These are phyloP conservation scores for Metschnikowia lachancei DNA, from an alignment of 805 yeast species.

Conservation along the genomic window DNA sequence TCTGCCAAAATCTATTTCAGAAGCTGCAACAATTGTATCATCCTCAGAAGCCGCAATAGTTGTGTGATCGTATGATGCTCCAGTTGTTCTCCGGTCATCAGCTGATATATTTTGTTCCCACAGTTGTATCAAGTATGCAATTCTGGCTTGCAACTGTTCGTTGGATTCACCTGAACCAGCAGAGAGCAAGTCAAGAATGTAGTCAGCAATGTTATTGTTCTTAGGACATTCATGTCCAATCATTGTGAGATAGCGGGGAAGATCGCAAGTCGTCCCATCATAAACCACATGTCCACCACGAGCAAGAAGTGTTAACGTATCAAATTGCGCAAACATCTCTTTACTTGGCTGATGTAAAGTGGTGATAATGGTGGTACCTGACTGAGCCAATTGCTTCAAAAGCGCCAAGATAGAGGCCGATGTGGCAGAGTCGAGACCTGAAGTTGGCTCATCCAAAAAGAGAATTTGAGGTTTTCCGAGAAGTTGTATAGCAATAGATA, in stretches of 20 bases:
- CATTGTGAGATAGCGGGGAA: slow-evolving; percentile 47
- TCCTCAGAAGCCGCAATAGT: slow-evolving; percentile 22
- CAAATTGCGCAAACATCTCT: slow-evolving; percentile 62
- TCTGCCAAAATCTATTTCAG: slow-evolving; percentile 26
- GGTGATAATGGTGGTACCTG: slow-evolving; percentile 62
- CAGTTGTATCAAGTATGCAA: slow-evolving; percentile 24
- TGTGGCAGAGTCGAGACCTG: slow-evolving; percentile 81
- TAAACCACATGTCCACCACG: slow-evolving; percentile 71
- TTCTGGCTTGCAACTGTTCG: slow-evolving; percentile 23
- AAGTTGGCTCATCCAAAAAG: slow-evolving; percentile 83
- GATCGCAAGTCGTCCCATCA: slow-evolving; percentile 51
- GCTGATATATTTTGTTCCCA: slow-evolving; percentile 39
- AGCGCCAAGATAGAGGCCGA: slow-evolving; percentile 65
- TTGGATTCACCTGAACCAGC: slow-evolving; percentile 28
- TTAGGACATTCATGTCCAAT: slow-evolving; percentile 58
- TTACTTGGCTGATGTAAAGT: slow-evolving; percentile 86
- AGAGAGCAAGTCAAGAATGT: slow-evolving; percentile 66
- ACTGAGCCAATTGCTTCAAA: slow-evolving; percentile 55
- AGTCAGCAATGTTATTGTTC: slow-evolving; percentile 71
- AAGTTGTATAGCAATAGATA: slow-evolving; percentile 77
- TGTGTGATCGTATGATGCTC: not conserved
- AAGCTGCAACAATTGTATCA: slow-evolving; percentile 1
- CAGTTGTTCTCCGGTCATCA: slow-evolving; percentile 1
- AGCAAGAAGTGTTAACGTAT: slow-evolving; percentile 67
- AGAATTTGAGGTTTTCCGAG: slow-evolving; percentile 68